A percentile compares a stretch with the other conserved stretches of the same genome.
Conservation (phyloP, 345 rosid genomes). For the Euphorbia pulcherrima region DNA sequence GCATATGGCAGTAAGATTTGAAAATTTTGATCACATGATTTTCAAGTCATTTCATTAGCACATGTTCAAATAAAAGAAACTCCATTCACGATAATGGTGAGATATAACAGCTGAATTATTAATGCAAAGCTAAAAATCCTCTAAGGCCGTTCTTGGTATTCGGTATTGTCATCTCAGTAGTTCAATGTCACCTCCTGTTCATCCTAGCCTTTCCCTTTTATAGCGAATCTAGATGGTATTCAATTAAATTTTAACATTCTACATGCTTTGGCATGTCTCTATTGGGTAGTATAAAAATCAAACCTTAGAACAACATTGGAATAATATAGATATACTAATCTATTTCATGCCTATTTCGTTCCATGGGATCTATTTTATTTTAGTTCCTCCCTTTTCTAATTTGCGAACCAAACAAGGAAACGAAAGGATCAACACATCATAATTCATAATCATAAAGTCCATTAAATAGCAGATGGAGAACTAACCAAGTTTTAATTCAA, state of each 20-base stretch:
- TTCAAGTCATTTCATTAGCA: background rate
- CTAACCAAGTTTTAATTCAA: conserved; percentile 71
- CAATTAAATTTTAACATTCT: too few species aligned
- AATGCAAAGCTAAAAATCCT: background rate
- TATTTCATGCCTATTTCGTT: background rate
- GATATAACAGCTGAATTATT: background rate
- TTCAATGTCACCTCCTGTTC: too few species aligned
- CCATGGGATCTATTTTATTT: background rate
- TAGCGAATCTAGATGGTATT: too few species aligned
- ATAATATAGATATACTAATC: background rate
- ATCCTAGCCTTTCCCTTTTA: too few species aligned
- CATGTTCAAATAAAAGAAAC: background rate
- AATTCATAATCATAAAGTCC: background rate
- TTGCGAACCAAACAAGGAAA: background rate
- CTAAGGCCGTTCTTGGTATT: background rate
- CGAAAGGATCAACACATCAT: background rate
- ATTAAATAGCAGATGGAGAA: conserved; percentile 14
- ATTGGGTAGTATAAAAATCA: too few species aligned
- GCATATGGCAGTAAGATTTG: conserved; percentile 34
- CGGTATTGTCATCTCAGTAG: background rate
- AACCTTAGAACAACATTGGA: background rate
- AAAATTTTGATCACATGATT: conserved; percentile 11
- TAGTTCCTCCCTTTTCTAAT: background rate
- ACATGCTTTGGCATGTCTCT: too few species aligned
- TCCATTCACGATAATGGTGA: background rate